phyloP scores from a whole-genome alignment of 495 filamentous ascomycete species.

The Penicillium chermesinum region DNA sequence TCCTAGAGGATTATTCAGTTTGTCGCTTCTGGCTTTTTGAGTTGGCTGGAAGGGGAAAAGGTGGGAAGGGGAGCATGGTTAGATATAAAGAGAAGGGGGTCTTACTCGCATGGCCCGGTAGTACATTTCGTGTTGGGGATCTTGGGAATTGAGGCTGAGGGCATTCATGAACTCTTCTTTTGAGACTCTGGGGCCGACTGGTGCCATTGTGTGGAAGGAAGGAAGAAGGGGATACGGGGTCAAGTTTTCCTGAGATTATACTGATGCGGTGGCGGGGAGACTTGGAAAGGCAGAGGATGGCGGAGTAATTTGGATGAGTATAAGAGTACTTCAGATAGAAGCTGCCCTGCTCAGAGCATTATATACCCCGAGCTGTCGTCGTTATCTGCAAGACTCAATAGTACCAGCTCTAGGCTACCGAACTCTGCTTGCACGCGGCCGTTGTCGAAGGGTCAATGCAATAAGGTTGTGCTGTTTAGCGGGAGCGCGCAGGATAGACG shows the following conservation, averaged over 20 bases:
- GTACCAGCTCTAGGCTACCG: neutral
- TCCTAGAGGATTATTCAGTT: conserved; percentile 28
- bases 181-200: conserved; percentile 41
- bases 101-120: conserved; percentile 44
- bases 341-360: neutral
- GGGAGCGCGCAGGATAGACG: conserved; percentile 19
- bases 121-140: conserved; percentile 39
- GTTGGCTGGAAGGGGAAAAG: neutral
- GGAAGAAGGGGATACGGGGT: too few relatives aligned
- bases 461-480: conserved; percentile 11
- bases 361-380: neutral
- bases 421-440: conserved; percentile 2
- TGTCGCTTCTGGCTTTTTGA: too few relatives aligned
- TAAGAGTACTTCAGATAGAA: too few relatives aligned
- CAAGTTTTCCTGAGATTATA: too few relatives aligned
- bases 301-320: neutral
- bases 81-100: neutral
- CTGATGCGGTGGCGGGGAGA: neutral
- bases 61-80: neutral
- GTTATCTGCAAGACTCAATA: neutral
- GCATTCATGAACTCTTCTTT: conserved; percentile 46
- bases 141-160: conserved; percentile 34
- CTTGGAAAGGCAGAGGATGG: neutral
- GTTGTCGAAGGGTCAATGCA: conserved; percentile 12
- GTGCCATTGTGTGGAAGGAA: conserved; percentile 14